Evolutionary conservation across 768 basidiomycete genomes (phyloP).

Genomic region (Serendipita vermifera): DNA sequence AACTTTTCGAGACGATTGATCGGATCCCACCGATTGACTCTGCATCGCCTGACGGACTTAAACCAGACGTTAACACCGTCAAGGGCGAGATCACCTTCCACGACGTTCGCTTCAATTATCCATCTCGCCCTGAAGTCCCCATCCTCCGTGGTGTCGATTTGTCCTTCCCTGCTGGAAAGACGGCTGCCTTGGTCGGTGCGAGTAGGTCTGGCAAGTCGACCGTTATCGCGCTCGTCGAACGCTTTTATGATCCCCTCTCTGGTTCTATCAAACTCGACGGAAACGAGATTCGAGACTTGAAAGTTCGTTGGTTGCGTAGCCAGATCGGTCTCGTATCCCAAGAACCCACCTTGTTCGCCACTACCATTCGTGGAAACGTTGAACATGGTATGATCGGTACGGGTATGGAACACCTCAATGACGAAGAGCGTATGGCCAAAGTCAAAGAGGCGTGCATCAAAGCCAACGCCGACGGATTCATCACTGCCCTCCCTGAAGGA

Average conservation of each 20-base stretch:
- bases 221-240: slow-evolving; percentile 63
- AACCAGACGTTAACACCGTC: slow-evolving; percentile 42
- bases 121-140: slow-evolving; percentile 65
- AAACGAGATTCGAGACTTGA: slow-evolving; percentile 55
- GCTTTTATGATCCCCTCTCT: slow-evolving; percentile 71
- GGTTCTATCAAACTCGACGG: slow-evolving; percentile 68
- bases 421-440: slow-evolving; percentile 61
- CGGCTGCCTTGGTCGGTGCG: slow-evolving; percentile 65
- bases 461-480: slow-evolving; percentile 83
- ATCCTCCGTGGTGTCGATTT: slow-evolving; percentile 61
- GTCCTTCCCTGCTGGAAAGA: slow-evolving; percentile 63
- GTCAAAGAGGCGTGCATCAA: slow-evolving; percentile 80
- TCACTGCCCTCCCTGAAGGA: slow-evolving; percentile 62
- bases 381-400: slow-evolving; percentile 76
- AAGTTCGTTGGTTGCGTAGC: slow-evolving; percentile 71
- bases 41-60: slow-evolving; percentile 47
- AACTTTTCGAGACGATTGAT: slow-evolving; percentile 78
- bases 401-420: slow-evolving; percentile 45
- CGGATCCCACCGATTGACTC: slow-evolving; percentile 81
- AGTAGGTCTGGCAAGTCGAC: slow-evolving; percentile 55
- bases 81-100: slow-evolving; percentile 62
- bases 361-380: slow-evolving; percentile 70
- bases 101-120: slow-evolving; percentile 71
- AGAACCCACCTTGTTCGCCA: slow-evolving; percentile 77
- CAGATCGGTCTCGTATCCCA: slow-evolving; percentile 85